Percentiles rank a stretch among this genome's conserved stretches.
These are phyloP conservation scores for Sarocladiaceae sp. DNA, from an alignment of 2,329 filamentous ascomycete genomes.

Conservation along the genomic window DNA sequence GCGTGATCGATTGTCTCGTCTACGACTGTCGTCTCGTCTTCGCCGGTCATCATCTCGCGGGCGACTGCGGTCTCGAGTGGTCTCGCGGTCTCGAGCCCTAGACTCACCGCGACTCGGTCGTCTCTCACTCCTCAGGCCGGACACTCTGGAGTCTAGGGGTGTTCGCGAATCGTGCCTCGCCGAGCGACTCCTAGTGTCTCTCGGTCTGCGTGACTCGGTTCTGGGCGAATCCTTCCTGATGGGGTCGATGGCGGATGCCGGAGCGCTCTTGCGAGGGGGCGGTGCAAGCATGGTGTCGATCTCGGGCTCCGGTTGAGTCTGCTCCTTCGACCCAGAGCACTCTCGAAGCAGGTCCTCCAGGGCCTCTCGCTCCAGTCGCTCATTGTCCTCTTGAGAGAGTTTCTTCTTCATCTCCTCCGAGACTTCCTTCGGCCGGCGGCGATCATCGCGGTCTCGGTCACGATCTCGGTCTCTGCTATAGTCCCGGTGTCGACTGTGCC, in stretches of 20 bases:
- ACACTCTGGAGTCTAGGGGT: conserved; percentile 22
- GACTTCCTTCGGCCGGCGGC: conserved; percentile 28
- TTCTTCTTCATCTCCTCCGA: conserved; percentile 47
- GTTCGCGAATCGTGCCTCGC: conserved; percentile 25
- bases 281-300: conserved; percentile 50
- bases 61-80: conserved; percentile 13
- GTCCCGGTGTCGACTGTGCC: conserved; percentile 30
- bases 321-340: conserved; percentile 42
- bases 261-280: conserved; percentile 47
- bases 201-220: conserved; percentile 32
- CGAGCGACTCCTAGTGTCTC: conserved; percentile 26
- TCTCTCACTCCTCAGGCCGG: conserved; percentile 23
- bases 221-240: conserved; percentile 44
- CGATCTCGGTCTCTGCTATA: conserved; percentile 23
- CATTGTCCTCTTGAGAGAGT: conserved; percentile 54
- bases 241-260: conserved; percentile 56
- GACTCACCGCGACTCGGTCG: conserved; percentile 29
- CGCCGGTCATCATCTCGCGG: conserved; percentile 8
- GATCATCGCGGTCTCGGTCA: conserved; percentile 26
- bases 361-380: conserved; percentile 54
- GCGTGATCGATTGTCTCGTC: conserved; percentile 31
- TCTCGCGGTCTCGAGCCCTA: conserved; percentile 22
- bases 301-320: conserved; percentile 50
- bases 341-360: conserved; percentile 56
- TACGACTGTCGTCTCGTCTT: conserved; percentile 23